These are phyloP conservation scores for Neurospora cerealis DNA, from an alignment of 495 filamentous ascomycete species.

Conservation along the genomic window DNA sequence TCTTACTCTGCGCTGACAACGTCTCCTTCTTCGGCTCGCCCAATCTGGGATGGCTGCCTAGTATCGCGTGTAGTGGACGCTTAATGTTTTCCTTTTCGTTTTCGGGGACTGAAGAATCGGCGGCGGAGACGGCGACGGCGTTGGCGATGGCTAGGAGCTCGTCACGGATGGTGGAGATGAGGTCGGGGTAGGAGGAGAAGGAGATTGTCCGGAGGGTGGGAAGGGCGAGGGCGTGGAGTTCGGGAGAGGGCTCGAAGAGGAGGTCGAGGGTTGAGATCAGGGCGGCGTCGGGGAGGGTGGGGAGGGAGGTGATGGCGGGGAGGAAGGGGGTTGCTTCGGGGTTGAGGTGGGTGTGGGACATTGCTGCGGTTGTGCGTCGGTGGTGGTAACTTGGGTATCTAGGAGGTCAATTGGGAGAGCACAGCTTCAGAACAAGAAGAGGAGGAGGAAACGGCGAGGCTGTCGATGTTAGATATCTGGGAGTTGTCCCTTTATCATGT, in stretches of 20 bases:
- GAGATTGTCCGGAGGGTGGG: conserved; percentile 51
- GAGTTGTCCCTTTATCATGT: neutral
- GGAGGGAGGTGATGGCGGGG: conserved; percentile 23
- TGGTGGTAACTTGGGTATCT: too few relatives aligned
- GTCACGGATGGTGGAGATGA: conserved; percentile 37
- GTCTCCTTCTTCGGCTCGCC: conserved; percentile 57
- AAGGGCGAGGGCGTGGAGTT: conserved; percentile 61
- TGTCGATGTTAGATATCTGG: neutral
- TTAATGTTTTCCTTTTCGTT: neutral
- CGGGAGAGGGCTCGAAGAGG: conserved; percentile 77
- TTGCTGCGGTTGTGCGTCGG: too few relatives aligned
- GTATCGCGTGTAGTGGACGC: conserved; percentile 45
- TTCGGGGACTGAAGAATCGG: conserved; percentile 2
- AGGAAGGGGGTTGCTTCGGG: conserved; percentile 19
- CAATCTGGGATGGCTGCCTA: conserved; percentile 81
- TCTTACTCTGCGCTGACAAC: conserved; percentile 57
- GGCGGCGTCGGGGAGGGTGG: conserved; percentile 38
- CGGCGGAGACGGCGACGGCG: conserved; percentile 22
- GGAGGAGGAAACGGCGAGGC: neutral
- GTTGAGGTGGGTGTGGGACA: conserved; percentile 4
- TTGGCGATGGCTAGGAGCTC: conserved; percentile 38
- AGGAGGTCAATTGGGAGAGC: neutral
- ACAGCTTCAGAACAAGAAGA: neutral
- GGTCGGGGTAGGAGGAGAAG: conserved; percentile 37
- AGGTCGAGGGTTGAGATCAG: conserved; percentile 59